phyloP scores from a whole-genome alignment of 768 basidiomycete species.

The Pisolithus orientalis region DNA sequence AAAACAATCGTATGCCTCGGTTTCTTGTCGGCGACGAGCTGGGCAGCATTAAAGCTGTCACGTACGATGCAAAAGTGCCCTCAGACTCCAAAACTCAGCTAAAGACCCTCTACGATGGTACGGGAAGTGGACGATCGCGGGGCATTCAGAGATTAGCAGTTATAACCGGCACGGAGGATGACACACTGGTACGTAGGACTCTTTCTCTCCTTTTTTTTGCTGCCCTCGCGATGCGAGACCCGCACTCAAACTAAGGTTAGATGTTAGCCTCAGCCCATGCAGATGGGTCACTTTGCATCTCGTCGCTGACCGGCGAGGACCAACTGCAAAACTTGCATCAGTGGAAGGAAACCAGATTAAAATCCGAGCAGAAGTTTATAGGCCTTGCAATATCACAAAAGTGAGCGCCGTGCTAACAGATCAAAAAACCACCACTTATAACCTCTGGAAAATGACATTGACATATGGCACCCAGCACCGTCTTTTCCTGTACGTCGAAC shows the following conservation, averaged over 20 bases:
- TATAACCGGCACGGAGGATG: constrained; percentile 17
- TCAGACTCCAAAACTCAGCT: constrained; percentile 30
- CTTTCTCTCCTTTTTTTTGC: background rate
- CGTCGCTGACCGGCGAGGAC: constrained; percentile 37
- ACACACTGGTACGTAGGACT: constrained; percentile 34
- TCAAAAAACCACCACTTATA: too few species aligned
- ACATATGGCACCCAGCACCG: constrained; percentile 19
- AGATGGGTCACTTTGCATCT: constrained; percentile 48
- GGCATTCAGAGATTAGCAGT: constrained; percentile 37
- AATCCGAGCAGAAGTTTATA: constrained; percentile 47
- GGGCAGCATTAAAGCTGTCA: constrained; percentile 63
- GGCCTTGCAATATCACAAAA: constrained; percentile 47
- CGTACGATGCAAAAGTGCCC: constrained; percentile 29
- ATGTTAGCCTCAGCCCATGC: constrained; percentile 53
- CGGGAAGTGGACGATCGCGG: constrained; percentile 25
- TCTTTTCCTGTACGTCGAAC: constrained; percentile 70
- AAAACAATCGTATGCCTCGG: constrained; percentile 44
- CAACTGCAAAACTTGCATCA: constrained; percentile 33
- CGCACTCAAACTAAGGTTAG: constrained; percentile 42
- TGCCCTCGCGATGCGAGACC: constrained; percentile 6
- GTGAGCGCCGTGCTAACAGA: constrained; percentile 31
- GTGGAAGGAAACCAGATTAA: constrained; percentile 65
- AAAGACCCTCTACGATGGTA: constrained; percentile 30
- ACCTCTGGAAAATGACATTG: background rate
- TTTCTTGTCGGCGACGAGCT: constrained; percentile 77